These are phyloP conservation scores for Chaetomiaceae sp. DNA, from an alignment of 2,329 filamentous ascomycete species.

Conservation along the genomic window DNA sequence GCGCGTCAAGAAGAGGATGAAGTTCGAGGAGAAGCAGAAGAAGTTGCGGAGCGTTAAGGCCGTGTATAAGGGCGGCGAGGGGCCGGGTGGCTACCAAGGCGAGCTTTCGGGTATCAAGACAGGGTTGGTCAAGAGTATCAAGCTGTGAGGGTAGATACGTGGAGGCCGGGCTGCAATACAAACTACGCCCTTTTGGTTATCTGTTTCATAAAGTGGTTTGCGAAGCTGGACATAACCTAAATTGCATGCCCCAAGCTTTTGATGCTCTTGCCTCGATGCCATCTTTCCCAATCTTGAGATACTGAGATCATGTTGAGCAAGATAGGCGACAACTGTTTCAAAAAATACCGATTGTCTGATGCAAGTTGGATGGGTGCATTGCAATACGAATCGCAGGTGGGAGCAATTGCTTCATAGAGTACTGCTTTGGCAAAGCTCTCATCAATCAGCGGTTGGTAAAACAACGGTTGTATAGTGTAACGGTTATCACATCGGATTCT, in stretches of 20 bases:
- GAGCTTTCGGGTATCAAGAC: constrained; percentile 95
- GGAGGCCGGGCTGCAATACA: background rate
- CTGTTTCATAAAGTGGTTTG: too few relatives aligned
- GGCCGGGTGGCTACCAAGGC: constrained; percentile 80
- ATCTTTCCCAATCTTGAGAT: too few relatives aligned
- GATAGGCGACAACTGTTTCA: too few relatives aligned
- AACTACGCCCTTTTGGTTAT: background rate
- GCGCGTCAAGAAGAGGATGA: constrained; percentile 95
- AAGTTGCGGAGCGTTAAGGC: constrained; percentile 84
- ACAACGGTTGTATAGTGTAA: constrained; percentile 23
- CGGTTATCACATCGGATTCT: constrained; percentile 26
- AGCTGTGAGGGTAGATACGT: constrained; percentile 55
- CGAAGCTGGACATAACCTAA: too few relatives aligned
- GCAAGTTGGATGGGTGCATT: too few relatives aligned
- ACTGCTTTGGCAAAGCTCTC: too few relatives aligned
- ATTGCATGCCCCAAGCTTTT: background rate
- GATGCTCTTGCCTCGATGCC: background rate
- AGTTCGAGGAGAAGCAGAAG: constrained; percentile 96
- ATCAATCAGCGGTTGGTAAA: constrained; percentile 1
- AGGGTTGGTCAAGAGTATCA: constrained; percentile 86
- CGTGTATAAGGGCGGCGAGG: constrained; percentile 80
- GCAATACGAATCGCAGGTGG: too few relatives aligned
- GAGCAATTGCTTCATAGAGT: too few relatives aligned
- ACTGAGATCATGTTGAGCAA: too few relatives aligned
- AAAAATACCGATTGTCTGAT: too few relatives aligned